phyloP scores from a whole-genome alignment of 495 filamentous ascomycete genomes.

The Cudoniella acicularis region DNA sequence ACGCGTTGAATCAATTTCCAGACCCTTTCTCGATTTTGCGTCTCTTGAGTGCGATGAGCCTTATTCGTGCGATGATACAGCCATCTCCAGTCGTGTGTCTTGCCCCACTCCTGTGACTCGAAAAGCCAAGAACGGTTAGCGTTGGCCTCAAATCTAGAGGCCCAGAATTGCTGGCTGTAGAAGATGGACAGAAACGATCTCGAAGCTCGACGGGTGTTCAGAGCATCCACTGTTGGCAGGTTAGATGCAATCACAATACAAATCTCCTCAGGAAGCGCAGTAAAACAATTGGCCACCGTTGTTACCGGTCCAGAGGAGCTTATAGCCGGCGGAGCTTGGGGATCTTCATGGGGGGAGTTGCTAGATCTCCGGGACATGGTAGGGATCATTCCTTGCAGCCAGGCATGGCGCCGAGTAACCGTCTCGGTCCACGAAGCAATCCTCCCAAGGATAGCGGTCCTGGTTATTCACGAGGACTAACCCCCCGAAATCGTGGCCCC shows the following conservation, averaged over 20 bases:
- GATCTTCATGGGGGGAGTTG: conserved; percentile 4
- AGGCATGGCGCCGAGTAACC: neutral
- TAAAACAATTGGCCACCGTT: neutral
- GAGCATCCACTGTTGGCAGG: conserved; percentile 4
- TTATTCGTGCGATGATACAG: conserved; percentile 6
- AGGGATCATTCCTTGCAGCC: conserved; percentile 4
- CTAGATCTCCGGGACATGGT: conserved; percentile 11
- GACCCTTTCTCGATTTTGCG: conserved; percentile 1
- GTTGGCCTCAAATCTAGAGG: neutral
- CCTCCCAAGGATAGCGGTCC: conserved; percentile 14
- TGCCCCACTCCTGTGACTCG: conserved; percentile 1
- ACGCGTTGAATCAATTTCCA: conserved; percentile 2
- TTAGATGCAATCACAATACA: neutral
- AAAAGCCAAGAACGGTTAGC: conserved; percentile 3
- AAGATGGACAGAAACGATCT: conserved; percentile 2
- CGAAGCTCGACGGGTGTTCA: conserved; percentile 2
- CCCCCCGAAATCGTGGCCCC: conserved; percentile 9
- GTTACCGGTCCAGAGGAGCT: neutral
- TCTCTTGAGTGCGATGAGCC: neutral
- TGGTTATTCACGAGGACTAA: conserved; percentile 7
- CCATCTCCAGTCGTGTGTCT: neutral
- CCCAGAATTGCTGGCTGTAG: conserved; percentile 1
- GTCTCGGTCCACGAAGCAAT: conserved; percentile 1
- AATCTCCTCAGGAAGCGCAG: conserved; percentile 3
- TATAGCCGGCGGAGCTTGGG: conserved; percentile 8